Conservation (phyloP, 768 basidiomycete genomes). For the Flagelloscypha sp. region DNA sequence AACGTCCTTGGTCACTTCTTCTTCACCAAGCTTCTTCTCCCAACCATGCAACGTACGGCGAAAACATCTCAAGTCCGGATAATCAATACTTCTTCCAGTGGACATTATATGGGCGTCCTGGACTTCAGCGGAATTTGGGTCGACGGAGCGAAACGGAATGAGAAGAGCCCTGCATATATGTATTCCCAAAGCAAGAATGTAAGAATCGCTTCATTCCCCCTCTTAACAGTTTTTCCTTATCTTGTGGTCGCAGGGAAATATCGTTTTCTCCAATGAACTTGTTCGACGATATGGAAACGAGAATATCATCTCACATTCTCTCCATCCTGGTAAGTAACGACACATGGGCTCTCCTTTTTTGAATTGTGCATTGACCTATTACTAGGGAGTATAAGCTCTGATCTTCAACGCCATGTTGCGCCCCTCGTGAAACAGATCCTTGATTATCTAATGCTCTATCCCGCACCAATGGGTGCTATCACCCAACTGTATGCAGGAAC, state of each 20-base stretch:
- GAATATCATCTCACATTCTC: slow-evolving; percentile 35
- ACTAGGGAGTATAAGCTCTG: slow-evolving; percentile 20
- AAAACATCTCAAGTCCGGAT: slow-evolving; percentile 13
- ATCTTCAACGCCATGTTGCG: slow-evolving; percentile 19
- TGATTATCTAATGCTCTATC: slow-evolving; percentile 15
- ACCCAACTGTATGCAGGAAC: slow-evolving; percentile 23
- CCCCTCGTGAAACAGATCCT: neutral
- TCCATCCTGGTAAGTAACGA: slow-evolving; percentile 36
- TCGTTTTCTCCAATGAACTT: slow-evolving; percentile 37
- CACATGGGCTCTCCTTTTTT: slow-evolving; percentile 11
- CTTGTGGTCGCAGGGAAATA: slow-evolving; percentile 28
- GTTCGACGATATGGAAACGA: slow-evolving; percentile 37
- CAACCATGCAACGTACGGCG: slow-evolving; percentile 14
- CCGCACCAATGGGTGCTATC: slow-evolving; percentile 18
- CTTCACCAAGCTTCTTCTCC: slow-evolving; percentile 17
- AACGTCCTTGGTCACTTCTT: slow-evolving; percentile 12
- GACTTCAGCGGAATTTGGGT: too few relatives aligned
- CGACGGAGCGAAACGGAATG: neutral
- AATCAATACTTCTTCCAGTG: slow-evolving; percentile 15
- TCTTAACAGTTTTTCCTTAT: slow-evolving; percentile 1
- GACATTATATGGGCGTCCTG: neutral
- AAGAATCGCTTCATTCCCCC: neutral
- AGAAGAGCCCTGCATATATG: slow-evolving; percentile 2
- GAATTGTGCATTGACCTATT: slow-evolving; percentile 3
- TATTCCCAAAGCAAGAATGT: slow-evolving; percentile 9